Conservation (phyloP, 73 alveolate genomes). For the Paramecium tetraurelia region DNA sequence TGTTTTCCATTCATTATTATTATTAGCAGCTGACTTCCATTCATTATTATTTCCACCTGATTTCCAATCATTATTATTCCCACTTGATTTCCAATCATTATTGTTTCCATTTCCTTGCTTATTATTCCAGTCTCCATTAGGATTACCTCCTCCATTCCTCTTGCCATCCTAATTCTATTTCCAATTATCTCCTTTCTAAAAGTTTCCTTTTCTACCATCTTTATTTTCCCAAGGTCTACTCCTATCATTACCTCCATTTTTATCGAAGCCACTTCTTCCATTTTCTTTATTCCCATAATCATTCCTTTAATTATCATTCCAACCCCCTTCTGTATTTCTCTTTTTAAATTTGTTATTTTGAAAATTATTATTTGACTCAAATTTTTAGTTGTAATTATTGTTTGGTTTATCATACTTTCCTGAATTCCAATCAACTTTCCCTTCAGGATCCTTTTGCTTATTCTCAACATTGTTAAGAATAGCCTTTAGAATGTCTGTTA, state of each 20-base stretch:
- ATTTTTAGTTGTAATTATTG: background rate
- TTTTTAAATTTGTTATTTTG: background rate
- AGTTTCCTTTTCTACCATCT: background rate
- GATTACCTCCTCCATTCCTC: background rate
- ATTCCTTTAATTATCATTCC: background rate
- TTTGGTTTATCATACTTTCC: background rate
- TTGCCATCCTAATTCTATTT: background rate
- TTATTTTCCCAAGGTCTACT: background rate
- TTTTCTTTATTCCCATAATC: background rate
- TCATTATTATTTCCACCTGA: background rate
- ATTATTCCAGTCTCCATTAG: background rate
- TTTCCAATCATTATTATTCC: background rate
- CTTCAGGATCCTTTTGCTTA: background rate
- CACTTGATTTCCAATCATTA: background rate
- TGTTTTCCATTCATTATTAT: background rate
- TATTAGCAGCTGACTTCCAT: background rate
- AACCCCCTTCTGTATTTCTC: background rate
- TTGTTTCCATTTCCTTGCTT: background rate
- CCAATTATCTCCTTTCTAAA: background rate
- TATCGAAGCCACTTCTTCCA: background rate
- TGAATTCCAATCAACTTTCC: background rate
- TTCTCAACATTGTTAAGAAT: background rate
- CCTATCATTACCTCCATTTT: background rate
- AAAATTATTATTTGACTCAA: slow-evolving; percentile 22
- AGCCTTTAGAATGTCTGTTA: background rate